Base-by-base conservation (phyloP, 305 asterid species). In the Striga hermonthica region DNA sequence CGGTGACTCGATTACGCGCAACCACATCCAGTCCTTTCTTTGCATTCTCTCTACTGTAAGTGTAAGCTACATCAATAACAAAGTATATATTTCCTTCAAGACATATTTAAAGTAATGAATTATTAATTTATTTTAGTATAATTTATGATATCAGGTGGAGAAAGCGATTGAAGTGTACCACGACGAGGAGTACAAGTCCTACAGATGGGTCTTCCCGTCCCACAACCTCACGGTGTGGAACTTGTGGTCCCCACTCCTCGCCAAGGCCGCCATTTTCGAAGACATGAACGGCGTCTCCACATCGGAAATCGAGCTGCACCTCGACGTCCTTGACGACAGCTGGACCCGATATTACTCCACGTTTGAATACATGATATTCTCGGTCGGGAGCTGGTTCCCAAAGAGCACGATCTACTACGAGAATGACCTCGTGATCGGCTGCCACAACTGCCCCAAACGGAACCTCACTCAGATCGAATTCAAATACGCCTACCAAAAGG, bases 171-270 rank as follows among this genome's bases (percentile, higher is more conserved):
- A 77, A 73, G 82, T 88, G 37, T 84, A 90, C 78, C 95, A 88
- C 35, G 90, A 81, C 10, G 77, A 82, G 65, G 68, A 59, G 39
- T 79, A 76, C 82, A 76, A 65, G 71, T 72, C 79, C 70, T 77
- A 76, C 55, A 79, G 69, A 81, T 90, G 96, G 99, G 12, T 74
- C 66, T 76, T 90, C 72, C 88, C 95, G 3, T 80, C 79, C 0
- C 68, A 82, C 92, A 93, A 90, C 62, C 71, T 90, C 69, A 81
- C 89, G 0, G 53, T 82, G 28, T 82, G 92, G 3, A 78, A 77
- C 9, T 71, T 90, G 39, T 93, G 99, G 99, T 86, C 97, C 39
- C 97, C 99, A 15, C 86, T 86, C 71, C 85, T 93, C 3, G 95
- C 91, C 0, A 53, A 90, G 68, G 88, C 97, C 1, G 71, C 69